Evolutionary conservation across 192 early-diverging fungal genomes (phyloP).

Genomic region (Thoreauomyces humboldtii): DNA sequence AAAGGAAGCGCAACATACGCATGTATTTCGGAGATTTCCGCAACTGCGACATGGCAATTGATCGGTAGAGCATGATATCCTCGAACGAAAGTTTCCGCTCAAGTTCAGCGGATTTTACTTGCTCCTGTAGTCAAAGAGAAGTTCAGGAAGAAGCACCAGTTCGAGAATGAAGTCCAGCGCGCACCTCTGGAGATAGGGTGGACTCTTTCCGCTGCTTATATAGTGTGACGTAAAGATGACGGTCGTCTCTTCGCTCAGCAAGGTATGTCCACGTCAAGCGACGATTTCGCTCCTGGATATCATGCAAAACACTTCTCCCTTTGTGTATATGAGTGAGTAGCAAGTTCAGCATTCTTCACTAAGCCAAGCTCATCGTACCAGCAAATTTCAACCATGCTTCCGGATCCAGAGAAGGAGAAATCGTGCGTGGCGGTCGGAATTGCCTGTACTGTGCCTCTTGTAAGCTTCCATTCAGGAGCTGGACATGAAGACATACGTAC

Average conservation of each 20-base stretch:
- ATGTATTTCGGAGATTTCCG: conserved; percentile 39
- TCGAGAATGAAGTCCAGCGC: background rate
- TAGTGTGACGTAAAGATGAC: conserved; percentile 71
- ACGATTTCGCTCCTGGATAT: conserved; percentile 82
- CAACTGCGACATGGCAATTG: conserved; percentile 68
- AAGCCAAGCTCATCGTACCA: conserved; percentile 62
- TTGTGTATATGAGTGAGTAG: too few species aligned
- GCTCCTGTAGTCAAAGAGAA: conserved; percentile 30
- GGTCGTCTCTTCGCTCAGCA: conserved; percentile 76
- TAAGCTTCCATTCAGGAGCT: too few species aligned
- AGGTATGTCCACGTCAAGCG: conserved; percentile 85
- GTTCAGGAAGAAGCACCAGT: conserved; percentile 32
- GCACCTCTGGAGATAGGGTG: conserved; percentile 20
- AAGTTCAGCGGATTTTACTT: conserved; percentile 56
- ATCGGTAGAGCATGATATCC: conserved; percentile 85
- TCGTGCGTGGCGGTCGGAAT: conserved; percentile 76
- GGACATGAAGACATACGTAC: conserved; percentile 49
- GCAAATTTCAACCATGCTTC: conserved; percentile 73
- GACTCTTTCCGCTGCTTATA: conserved; percentile 65
- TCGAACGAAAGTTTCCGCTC: conserved; percentile 80
- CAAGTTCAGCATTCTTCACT: too few species aligned
- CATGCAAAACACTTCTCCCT: conserved; percentile 71
- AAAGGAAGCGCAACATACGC: too few species aligned
- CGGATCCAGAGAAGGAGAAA: conserved; percentile 82
- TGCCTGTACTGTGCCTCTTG: conserved; percentile 70